Percentiles rank a stretch among this genome's conserved stretches.
Evolutionary conservation across 306 rosid genomes (phyloP).

Genomic region (Vigna reflexopilosa): DNA sequence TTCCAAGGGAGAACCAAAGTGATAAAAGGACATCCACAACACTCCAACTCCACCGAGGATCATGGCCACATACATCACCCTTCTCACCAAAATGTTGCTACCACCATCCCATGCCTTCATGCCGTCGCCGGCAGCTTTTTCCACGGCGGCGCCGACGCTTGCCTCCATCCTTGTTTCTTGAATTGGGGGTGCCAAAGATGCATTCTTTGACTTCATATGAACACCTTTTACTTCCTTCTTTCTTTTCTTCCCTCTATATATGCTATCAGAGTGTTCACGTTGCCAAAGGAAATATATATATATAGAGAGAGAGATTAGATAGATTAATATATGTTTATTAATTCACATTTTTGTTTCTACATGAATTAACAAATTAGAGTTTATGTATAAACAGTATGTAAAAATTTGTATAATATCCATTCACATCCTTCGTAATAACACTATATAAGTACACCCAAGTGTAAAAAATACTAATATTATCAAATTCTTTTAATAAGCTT

Average conservation of each 20-base stretch:
- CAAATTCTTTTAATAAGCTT: too few species aligned
- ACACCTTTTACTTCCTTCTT: background rate
- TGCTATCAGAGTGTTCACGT: too few species aligned
- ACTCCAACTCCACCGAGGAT: slow-evolving; percentile 45
- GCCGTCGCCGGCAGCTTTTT: background rate
- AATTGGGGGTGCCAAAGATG: slow-evolving; percentile 13
- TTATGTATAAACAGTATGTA: too few species aligned
- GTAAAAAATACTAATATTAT: too few species aligned
- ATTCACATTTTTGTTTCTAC: too few species aligned
- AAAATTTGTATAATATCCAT: too few species aligned
- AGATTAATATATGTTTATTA: too few species aligned
- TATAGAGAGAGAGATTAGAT: too few species aligned
- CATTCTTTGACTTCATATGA: background rate
- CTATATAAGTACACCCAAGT: too few species aligned
- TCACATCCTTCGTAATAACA: too few species aligned
- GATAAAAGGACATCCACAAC: slow-evolving; percentile 43
- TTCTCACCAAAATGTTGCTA: slow-evolving; percentile 23
- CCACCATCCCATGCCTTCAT: slow-evolving; percentile 20
- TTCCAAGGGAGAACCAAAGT: slow-evolving; percentile 43
- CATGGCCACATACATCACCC: slow-evolving; percentile 8
- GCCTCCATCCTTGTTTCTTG: slow-evolving; percentile 41
- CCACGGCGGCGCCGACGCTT: background rate
- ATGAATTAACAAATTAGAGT: too few species aligned
- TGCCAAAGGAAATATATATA: too few species aligned
- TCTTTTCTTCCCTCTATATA: background rate